These are phyloP conservation scores for Fusarium cicatricum DNA, from an alignment of 2,329 filamentous ascomycete species.

Conservation along the genomic window DNA sequence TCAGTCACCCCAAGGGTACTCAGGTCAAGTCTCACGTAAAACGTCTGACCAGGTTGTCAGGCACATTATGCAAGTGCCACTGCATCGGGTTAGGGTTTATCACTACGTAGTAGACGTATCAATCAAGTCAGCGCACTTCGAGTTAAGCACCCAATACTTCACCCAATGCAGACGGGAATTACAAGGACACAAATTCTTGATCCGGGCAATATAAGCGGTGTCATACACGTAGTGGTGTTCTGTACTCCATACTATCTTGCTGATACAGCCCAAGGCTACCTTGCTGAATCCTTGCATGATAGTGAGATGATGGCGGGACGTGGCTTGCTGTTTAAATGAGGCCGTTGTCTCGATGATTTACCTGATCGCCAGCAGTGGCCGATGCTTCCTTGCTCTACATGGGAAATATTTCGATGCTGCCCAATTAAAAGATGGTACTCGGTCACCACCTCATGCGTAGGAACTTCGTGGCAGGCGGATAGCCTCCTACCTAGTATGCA, in stretches of 20 bases:
- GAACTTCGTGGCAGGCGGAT: slow-evolving; percentile 19
- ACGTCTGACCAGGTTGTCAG: neutral
- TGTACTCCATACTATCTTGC: neutral
- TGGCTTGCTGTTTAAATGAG: slow-evolving; percentile 6
- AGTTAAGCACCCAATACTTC: too few relatives aligned
- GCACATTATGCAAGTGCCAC: neutral
- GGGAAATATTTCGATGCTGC: neutral
- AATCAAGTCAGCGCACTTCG: neutral
- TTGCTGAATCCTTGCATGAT: neutral
- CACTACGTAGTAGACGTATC: neutral
- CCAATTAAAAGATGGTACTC: slow-evolving; percentile 6
- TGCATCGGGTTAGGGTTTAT: neutral
- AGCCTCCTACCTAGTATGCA: neutral
- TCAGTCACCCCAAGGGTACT: too few relatives aligned
- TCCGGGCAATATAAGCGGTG: neutral
- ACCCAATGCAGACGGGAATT: too few relatives aligned
- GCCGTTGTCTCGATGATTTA: neutral
- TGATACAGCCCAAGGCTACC: neutral
- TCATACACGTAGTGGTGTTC: neutral
- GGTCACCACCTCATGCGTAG: slow-evolving; percentile 18
- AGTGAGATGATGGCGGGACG: slow-evolving; percentile 4
- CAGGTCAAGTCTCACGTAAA: too few relatives aligned
- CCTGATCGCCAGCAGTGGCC: slow-evolving; percentile 7
- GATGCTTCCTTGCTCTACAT: neutral
- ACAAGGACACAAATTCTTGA: neutral